Evolutionary conservation across 176 grass and related monocot species (phyloP).

Genomic region (Hordeum marinum): DNA sequence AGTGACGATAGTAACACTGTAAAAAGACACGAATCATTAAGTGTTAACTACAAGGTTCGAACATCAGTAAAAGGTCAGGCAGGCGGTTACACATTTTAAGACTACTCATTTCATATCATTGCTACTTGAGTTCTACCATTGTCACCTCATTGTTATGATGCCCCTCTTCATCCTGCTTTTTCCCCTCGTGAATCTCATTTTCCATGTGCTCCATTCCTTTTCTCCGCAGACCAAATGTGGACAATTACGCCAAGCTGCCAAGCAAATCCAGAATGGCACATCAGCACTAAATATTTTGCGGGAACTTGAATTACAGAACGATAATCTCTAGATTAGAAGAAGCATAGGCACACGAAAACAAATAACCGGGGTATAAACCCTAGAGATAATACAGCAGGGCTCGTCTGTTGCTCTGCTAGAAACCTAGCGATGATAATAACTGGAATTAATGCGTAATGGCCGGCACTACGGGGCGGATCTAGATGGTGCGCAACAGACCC

Average conservation of each 20-base stretch:
- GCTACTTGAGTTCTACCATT: background rate
- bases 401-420: background rate
- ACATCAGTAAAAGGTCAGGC: background rate
- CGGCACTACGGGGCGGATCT: background rate
- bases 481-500: background rate
- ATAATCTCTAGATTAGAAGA: background rate
- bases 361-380: background rate
- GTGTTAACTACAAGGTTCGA: background rate
- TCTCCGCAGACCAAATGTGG: constrained; percentile 3
- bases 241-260: constrained; percentile 3
- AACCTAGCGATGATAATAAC: background rate
- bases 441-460: background rate
- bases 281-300: background rate
- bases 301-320: background rate
- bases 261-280: background rate
- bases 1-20: background rate
- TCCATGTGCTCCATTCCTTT: constrained; percentile 43
- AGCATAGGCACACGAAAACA: constrained; percentile 1
- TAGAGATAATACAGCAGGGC: background rate
- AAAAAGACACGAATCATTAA: background rate
- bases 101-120: background rate
- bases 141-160: constrained; percentile 44
- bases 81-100: background rate
- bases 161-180: constrained; percentile 36
- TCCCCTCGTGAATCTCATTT: constrained; percentile 23